A percentile compares a stretch with the other conserved stretches of the same genome.
Conservation (phyloP, 345 rosid species). For the Pugionium cornutum region DNA sequence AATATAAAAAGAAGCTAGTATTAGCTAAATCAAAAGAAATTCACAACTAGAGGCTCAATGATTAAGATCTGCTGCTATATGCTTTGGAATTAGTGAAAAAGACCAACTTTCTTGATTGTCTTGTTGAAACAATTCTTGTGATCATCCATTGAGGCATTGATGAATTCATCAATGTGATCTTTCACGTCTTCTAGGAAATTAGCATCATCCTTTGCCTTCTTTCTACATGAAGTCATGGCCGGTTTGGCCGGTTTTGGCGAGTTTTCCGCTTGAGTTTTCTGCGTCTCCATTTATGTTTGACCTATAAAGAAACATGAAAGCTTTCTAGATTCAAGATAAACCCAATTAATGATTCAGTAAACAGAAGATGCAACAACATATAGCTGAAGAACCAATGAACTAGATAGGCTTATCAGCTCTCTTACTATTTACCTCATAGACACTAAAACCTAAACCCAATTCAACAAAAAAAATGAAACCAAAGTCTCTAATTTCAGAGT, state of each 20-base stretch:
- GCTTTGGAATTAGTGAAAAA: background rate
- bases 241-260: conserved; percentile 44
- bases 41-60: background rate
- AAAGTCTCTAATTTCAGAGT: conserved; percentile 1
- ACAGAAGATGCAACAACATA: background rate
- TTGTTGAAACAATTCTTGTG: conserved; percentile 81
- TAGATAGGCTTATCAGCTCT: background rate
- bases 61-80: background rate
- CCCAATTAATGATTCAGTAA: background rate
- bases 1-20: background rate
- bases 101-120: conserved; percentile 66
- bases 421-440: conserved; percentile 1
- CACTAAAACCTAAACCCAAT: background rate
- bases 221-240: conserved; percentile 58
- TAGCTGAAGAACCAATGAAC: conserved; percentile 8
- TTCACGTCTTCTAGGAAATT: conserved; percentile 75
- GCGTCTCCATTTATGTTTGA: conserved; percentile 44
- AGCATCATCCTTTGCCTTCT: conserved; percentile 66
- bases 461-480: background rate
- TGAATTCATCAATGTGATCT: conserved; percentile 86
- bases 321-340: background rate
- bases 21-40: background rate
- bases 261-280: conserved; percentile 41
- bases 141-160: conserved; percentile 83
- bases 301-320: conserved; percentile 3